Percentiles rank a stretch among this genome's conserved stretches.
phyloP scores from a whole-genome alignment of 2,329 filamentous ascomycete species.

The Fusarium longipes region DNA sequence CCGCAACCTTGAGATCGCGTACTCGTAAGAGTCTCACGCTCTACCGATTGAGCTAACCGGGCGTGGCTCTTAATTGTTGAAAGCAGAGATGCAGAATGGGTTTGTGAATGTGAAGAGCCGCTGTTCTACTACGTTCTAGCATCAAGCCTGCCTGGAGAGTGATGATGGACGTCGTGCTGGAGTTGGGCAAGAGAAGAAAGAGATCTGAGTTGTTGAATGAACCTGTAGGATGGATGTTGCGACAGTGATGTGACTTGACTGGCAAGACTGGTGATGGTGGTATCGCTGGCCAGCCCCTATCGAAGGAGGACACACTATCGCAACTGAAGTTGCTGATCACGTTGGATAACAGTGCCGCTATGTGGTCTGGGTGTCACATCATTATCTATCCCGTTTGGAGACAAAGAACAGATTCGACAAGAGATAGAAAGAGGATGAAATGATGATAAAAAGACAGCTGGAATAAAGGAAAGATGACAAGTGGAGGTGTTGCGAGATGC shows the following conservation, averaged over 20 bases:
- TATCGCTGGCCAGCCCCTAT: neutral
- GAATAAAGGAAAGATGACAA: neutral
- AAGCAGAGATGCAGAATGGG: neutral
- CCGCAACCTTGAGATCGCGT: constrained; percentile 62
- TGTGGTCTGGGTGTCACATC: neutral
- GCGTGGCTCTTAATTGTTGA: constrained; percentile 19
- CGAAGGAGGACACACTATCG: neutral
- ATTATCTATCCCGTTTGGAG: fast-evolving
- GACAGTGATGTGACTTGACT: neutral
- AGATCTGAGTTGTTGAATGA: neutral
- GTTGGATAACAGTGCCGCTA: neutral
- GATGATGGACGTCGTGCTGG: neutral
- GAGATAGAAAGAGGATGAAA: neutral
- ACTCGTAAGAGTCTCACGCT: constrained; percentile 72
- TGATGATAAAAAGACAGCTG: neutral
- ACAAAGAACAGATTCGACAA: neutral
- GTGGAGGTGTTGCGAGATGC: neutral
- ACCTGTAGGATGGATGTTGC: neutral
- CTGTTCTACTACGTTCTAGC: neutral
- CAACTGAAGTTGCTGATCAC: no score
- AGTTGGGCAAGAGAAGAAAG: neutral
- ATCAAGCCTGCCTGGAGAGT: no score
- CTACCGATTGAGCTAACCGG: constrained; percentile 56
- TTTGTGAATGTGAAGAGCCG: neutral
- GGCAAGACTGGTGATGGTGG: neutral